Base-by-base conservation (phyloP, 768 basidiomycete genomes). In the Lactifluus volemus region DNA sequence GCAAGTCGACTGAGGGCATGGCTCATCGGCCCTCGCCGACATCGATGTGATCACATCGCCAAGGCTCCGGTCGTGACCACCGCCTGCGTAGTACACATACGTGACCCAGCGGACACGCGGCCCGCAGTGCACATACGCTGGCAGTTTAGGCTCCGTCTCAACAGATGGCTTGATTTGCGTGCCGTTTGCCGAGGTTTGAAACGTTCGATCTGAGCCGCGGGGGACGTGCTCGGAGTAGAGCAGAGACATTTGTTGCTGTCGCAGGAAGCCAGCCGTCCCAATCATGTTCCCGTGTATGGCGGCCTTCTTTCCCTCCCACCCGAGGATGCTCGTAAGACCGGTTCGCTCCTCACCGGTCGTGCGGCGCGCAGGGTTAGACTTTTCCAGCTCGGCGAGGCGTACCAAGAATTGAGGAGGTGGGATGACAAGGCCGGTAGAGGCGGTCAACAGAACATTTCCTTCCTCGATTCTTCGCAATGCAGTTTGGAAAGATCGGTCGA, bases 291-390 rank as follows among this genome's bases (percentile, higher is more conserved):
- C 60, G 15, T 68, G 72, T 2, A 65, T 63, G 11, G 67, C 61
- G 10, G 74, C 68, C 42, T 78, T 76, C 42, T 76, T 70, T 39
- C 71, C 75, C 44, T 82, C 79, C 85, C 86, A 89, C 1, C 86
- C 86, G 0, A 85, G 73, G 4, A 87, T 64, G 61, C 79, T 81
- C 25, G 65, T 65, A 30, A 88, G 68, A 25, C 78, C 84, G 0
- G 75, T 75, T 53, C 75, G 76, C 70, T 88, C 86, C 63, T 85
- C 83, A 9, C 81, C 85, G 29, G 73, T 76, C 19, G 86, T 69
- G 42, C 74, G 69, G 0, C 77, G 68, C 39, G 66, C 63, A 6
- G 75, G 74, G 36, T 75, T 72, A 21, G 65, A 62, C 60, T 71
- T 73, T 69, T 85, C 85, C 54, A 77, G 77, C 58, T 76, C 76